phyloP scores from a whole-genome alignment of 768 basidiomycete genomes.

The Macrolepiota albuminosa region DNA sequence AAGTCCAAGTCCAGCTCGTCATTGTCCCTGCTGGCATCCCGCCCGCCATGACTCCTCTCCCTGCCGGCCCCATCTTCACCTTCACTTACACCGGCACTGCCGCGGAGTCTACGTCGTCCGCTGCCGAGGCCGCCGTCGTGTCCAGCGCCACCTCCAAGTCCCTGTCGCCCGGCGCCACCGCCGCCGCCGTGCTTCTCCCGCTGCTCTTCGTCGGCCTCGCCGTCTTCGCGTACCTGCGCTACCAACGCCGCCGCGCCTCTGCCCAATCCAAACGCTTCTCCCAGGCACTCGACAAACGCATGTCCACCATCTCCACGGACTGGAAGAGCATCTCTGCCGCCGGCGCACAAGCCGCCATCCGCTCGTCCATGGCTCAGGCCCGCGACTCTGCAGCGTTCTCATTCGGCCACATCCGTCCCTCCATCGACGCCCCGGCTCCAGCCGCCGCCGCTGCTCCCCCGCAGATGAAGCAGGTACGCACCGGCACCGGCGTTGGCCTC shows the following conservation, averaged over 20 bases:
- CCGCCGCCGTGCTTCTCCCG: constrained; percentile 68
- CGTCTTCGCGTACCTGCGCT: constrained; percentile 46
- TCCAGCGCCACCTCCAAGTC: constrained; percentile 23
- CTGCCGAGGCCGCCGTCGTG: constrained; percentile 27
- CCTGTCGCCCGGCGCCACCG: constrained; percentile 44
- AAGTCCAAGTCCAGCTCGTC: constrained; percentile 49
- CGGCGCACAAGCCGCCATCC: constrained; percentile 71
- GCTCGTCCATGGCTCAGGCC: constrained; percentile 50
- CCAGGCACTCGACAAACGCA: constrained; percentile 70
- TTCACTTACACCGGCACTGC: constrained; percentile 51
- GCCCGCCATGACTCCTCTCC: constrained; percentile 46
- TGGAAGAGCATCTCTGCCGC: constrained; percentile 71
- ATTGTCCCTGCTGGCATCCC: constrained; percentile 50
- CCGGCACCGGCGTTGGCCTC: constrained; percentile 42
- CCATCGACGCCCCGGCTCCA: constrained; percentile 22
- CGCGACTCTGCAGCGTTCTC: constrained; percentile 47
- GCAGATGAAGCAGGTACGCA: constrained; percentile 37
- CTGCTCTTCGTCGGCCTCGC: constrained; percentile 47
- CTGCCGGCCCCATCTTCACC: constrained; percentile 67
- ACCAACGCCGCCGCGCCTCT: constrained; percentile 42
- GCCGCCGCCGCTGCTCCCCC: constrained; percentile 2
- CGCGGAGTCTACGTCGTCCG: constrained; percentile 31
- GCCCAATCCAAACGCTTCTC: constrained; percentile 57
- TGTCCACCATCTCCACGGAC: constrained; percentile 75
- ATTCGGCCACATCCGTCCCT: constrained; percentile 54